Conservation (phyloP, 306 rosid genomes). For the Acacia melanoxylon region DNA sequence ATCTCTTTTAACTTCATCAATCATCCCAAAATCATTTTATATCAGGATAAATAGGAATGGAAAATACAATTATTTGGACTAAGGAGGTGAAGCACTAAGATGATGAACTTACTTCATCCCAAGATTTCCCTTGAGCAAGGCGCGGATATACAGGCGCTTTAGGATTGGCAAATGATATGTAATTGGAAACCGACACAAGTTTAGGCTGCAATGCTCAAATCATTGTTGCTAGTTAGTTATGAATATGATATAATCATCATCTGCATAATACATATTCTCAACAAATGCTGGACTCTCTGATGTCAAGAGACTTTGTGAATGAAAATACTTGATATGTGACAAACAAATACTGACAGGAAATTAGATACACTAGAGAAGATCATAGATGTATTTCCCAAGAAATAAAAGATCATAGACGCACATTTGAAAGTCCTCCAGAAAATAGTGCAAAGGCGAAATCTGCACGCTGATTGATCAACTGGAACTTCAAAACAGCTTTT, state of each 20-base stretch:
- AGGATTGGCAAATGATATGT: conserved; percentile 59
- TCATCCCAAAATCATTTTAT: not conserved
- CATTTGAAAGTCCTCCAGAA: conserved; percentile 61
- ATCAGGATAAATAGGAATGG: not conserved
- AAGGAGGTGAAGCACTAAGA: not conserved
- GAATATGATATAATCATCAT: not conserved
- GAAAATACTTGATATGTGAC: not conserved
- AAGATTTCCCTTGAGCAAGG: conserved; percentile 77
- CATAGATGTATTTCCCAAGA: not conserved
- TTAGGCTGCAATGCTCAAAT: conserved; percentile 48
- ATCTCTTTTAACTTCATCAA: not conserved
- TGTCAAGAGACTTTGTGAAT: not conserved
- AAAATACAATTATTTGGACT: not conserved
- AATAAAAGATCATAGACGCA: conserved; percentile 10
- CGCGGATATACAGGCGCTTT: conserved; percentile 76
- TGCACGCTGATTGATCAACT: conserved; percentile 62
- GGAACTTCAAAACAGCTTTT: conserved; percentile 42
- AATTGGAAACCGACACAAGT: conserved; percentile 65
- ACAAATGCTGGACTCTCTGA: not conserved
- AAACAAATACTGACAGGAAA: not conserved
- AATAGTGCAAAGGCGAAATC: conserved; percentile 66
- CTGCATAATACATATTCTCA: not conserved
- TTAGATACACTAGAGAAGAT: not conserved
- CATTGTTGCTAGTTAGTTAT: conserved; percentile 8
- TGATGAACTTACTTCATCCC: conserved; percentile 65